phyloP scores from a whole-genome alignment of 805 yeast species.

The Pichia insulana region DNA sequence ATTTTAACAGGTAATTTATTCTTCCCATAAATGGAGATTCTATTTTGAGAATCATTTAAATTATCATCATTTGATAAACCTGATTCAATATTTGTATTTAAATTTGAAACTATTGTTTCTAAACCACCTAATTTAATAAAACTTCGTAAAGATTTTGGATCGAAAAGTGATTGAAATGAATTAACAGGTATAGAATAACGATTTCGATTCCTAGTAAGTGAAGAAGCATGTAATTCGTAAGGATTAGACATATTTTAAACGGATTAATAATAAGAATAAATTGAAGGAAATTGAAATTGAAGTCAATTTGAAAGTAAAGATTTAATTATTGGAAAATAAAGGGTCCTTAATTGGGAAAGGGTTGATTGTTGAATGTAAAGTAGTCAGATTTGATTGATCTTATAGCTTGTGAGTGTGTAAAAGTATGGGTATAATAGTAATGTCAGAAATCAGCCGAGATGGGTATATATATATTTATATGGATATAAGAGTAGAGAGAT shows the following conservation, averaged over 20 bases:
- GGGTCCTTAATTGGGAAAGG: too few relatives aligned
- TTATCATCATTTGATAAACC: slow-evolving; percentile 34
- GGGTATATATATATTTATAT: too few relatives aligned
- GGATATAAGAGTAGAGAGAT: too few relatives aligned
- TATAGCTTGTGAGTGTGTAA: too few relatives aligned
- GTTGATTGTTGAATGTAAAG: too few relatives aligned
- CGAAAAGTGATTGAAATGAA: slow-evolving; percentile 43
- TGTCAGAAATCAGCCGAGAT: too few relatives aligned
- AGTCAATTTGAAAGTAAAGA: too few relatives aligned
- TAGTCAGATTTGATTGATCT: too few relatives aligned
- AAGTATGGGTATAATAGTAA: too few relatives aligned
- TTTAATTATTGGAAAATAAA: too few relatives aligned
- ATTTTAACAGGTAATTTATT: slow-evolving; percentile 66
- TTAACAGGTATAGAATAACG: slow-evolving; percentile 22
- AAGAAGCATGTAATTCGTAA: slow-evolving; percentile 11
- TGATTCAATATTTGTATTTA: slow-evolving; percentile 16
- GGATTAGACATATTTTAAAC: neutral
- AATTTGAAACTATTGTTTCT: slow-evolving; percentile 22
- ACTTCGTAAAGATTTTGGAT: slow-evolving; percentile 48
- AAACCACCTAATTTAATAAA: slow-evolving; percentile 40
- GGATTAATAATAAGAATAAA: too few relatives aligned
- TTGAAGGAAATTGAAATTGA: too few relatives aligned
- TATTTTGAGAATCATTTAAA: slow-evolving; percentile 22
- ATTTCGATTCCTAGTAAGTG: neutral
- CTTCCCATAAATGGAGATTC: slow-evolving; percentile 51